A percentile compares a stretch with the other conserved stretches of the same genome.
Evolutionary conservation across 176 grass and related monocot species (phyloP).

Genomic region (Areca catechu): DNA sequence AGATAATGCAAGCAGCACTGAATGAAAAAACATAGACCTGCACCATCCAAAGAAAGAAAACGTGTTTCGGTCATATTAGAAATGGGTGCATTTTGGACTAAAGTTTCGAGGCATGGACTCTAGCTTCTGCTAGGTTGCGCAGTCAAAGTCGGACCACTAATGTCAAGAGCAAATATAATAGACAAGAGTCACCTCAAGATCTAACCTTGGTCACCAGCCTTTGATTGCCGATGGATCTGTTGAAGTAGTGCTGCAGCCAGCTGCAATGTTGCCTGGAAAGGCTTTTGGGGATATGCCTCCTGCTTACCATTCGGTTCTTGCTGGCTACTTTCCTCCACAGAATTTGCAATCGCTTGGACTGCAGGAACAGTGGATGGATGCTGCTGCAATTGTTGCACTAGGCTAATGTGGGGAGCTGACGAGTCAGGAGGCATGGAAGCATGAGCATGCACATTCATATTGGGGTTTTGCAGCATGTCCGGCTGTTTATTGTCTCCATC

Average conservation of each 20-base stretch:
- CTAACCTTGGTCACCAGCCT: conserved; percentile 42
- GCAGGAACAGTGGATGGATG: too few species aligned
- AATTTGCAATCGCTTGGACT: conserved; percentile 17
- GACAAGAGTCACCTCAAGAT: background rate
- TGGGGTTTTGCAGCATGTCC: conserved; percentile 24
- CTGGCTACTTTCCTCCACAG: conserved; percentile 35
- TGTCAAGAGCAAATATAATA: too few species aligned
- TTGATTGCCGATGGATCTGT: conserved; percentile 85
- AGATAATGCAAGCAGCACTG: too few species aligned
- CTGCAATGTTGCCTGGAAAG: conserved; percentile 86
- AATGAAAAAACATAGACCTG: too few species aligned
- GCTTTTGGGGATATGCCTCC: conserved; percentile 64
- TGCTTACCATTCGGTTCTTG: conserved; percentile 17
- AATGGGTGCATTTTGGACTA: too few species aligned
- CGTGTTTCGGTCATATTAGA: too few species aligned
- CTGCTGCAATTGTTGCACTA: conserved; percentile 3
- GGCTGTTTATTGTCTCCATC: conserved; percentile 34
- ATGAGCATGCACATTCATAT: conserved; percentile 25
- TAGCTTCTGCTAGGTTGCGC: too few species aligned
- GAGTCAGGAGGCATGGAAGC: background rate
- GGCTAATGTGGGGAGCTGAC: conserved; percentile 36
- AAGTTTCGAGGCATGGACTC: too few species aligned
- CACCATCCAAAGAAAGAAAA: too few species aligned
- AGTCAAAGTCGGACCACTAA: too few species aligned
- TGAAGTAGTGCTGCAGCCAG: conserved; percentile 74